Conservation (phyloP, 495 filamentous ascomycete species). For the Hypoxylon fuscum region DNA sequence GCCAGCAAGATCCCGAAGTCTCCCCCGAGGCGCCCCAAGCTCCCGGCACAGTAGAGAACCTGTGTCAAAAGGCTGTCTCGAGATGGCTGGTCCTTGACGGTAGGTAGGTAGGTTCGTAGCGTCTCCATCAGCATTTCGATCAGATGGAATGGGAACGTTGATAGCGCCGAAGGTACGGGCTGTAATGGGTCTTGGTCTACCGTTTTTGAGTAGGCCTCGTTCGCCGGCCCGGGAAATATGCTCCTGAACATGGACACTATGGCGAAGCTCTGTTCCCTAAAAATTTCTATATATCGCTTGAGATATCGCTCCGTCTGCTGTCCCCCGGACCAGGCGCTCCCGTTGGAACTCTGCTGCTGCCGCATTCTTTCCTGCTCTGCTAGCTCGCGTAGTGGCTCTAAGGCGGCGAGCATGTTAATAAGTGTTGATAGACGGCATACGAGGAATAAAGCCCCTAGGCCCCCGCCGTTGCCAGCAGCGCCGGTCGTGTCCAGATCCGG, state of each 20-base stretch:
- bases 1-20: conserved; percentile 93
- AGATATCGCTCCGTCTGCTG: conserved; percentile 95
- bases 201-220: conserved; percentile 35
- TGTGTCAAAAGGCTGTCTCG: conserved; percentile 91
- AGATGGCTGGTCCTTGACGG: conserved; percentile 79
- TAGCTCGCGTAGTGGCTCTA: conserved; percentile 86
- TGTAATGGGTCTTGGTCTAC: conserved; percentile 65
- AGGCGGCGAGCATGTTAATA: conserved; percentile 78
- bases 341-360: conserved; percentile 45
- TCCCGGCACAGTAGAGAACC: conserved; percentile 93
- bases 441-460: conserved; percentile 84
- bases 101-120: conserved; percentile 80
- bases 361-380: conserved; percentile 83
- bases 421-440: conserved; percentile 85
- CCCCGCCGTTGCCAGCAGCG: conserved; percentile 52
- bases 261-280: conserved; percentile 96
- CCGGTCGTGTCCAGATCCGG: conserved; percentile 74
- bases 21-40: conserved; percentile 87
- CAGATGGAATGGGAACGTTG: conserved; percentile 88
- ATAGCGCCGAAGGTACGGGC: conserved; percentile 76
- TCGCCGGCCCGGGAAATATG: conserved; percentile 73
- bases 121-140: conserved; percentile 82
- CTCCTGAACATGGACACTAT: conserved; percentile 91
- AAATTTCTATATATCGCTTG: conserved; percentile 97
- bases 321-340: conserved; percentile 71